A percentile compares a stretch with the other conserved stretches of the same genome.
phyloP scores from a whole-genome alignment of 768 basidiomycete species.

The Suillus hirtellus region DNA sequence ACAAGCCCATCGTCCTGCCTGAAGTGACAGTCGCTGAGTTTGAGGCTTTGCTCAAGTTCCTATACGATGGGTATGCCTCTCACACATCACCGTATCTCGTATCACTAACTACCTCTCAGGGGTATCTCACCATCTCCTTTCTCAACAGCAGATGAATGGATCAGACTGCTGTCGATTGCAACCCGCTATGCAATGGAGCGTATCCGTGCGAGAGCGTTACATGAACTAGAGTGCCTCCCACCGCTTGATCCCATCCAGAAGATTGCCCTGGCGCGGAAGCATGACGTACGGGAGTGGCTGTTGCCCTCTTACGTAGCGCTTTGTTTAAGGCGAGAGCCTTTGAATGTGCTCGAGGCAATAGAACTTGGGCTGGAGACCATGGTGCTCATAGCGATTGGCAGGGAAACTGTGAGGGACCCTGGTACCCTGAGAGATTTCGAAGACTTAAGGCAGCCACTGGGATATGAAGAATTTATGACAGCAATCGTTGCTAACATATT shows the following conservation, averaged over 20 bases:
- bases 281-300: constrained; percentile 41
- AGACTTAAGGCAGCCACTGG: neutral
- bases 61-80: constrained; percentile 38
- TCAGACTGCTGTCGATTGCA: constrained; percentile 42
- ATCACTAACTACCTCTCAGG: neutral
- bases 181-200: constrained; percentile 39
- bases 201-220: constrained; percentile 37
- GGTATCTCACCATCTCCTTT: constrained; percentile 1
- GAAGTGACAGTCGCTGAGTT: constrained; percentile 37
- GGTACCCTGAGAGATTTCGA: constrained; percentile 7
- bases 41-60: constrained; percentile 39
- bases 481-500: constrained; percentile 7
- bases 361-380: constrained; percentile 33
- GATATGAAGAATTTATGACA: constrained; percentile 9
- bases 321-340: constrained; percentile 34
- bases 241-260: constrained; percentile 34
- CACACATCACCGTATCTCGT: neutral
- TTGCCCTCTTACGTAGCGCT: constrained; percentile 38
- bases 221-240: constrained; percentile 25
- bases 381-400: constrained; percentile 25
- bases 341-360: constrained; percentile 36
- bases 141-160: constrained; percentile 32
- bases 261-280: constrained; percentile 40
- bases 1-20: constrained; percentile 34
- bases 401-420: constrained; percentile 20